phyloP scores from a whole-genome alignment of 345 rosid genomes.

The Reutealis trisperma region DNA sequence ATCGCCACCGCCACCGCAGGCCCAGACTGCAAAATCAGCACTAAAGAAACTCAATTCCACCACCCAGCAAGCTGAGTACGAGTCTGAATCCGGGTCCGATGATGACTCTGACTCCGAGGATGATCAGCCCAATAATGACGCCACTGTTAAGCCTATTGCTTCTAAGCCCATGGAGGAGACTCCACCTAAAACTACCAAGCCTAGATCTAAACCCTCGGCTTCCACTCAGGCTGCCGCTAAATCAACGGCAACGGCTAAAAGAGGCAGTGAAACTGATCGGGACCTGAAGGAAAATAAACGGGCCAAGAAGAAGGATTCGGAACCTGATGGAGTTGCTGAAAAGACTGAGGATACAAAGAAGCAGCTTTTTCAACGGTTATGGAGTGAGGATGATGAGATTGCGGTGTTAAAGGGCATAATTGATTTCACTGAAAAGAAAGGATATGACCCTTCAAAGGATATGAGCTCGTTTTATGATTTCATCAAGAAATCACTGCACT shows the following conservation, averaged over 20 bases:
- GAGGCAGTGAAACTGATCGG: slow-evolving; percentile 1
- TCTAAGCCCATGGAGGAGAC: slow-evolving; percentile 16
- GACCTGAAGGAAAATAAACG: slow-evolving; percentile 9
- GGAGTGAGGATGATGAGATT: slow-evolving; percentile 56
- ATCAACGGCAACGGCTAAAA: neutral
- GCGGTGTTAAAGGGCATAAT: slow-evolving; percentile 44
- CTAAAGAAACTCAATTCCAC: neutral
- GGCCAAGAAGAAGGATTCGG: slow-evolving; percentile 27
- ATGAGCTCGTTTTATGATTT: slow-evolving; percentile 41
- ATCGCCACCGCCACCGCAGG: neutral
- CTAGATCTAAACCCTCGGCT: neutral
- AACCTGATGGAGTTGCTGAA: neutral
- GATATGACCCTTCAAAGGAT: slow-evolving; percentile 35
- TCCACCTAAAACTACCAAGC: neutral
- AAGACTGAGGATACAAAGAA: slow-evolving; percentile 40
- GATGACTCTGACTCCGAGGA: neutral
- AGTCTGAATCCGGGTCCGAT: neutral
- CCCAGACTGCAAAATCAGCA: neutral
- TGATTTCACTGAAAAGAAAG: slow-evolving; percentile 36
- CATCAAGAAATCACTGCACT: slow-evolving; percentile 42
- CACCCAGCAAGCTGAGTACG: neutral
- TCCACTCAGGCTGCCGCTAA: neutral
- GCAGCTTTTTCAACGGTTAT: slow-evolving; percentile 46
- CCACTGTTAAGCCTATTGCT: slow-evolving; percentile 2
- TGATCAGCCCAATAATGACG: neutral